A percentile compares a stretch with the other conserved stretches of the same genome.
phyloP scores from a whole-genome alignment of 1,139 yeast genomes.

The Nakaseomyces nivariensis region DNA sequence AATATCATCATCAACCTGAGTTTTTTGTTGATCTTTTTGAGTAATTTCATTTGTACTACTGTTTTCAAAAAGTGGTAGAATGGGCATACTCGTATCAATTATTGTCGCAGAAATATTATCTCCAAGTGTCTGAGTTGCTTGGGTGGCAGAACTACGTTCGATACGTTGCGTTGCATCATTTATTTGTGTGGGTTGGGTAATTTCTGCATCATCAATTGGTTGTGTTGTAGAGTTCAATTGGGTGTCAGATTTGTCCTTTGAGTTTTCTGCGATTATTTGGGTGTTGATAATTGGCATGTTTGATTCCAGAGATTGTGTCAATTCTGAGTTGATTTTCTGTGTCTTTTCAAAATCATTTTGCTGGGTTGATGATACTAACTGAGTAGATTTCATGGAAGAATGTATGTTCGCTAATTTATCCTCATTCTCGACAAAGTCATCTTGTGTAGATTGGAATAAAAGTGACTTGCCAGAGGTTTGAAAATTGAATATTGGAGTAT shows the following conservation, averaged over 20 bases:
- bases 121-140: neutral
- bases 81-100: neutral
- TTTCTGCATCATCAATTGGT: neutral
- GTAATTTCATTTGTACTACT: neutral
- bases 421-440: neutral
- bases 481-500: neutral
- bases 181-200: conserved; percentile 4
- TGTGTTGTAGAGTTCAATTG: neutral
- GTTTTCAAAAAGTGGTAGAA: neutral
- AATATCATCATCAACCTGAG: neutral
- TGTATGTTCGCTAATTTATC: neutral
- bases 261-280: neutral
- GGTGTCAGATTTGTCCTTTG: neutral
- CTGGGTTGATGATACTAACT: no score
- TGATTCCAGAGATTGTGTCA: no score
- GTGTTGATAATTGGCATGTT: no score
- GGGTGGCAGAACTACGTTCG: neutral
- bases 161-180: neutral
- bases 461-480: neutral
- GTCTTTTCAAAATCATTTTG: no score
- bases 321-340: no score
- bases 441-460: neutral
- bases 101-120: neutral
- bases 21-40: neutral
- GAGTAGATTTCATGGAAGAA: neutral